Conservation (phyloP, 441 rosid genomes). For the Populus hybrid region DNA sequence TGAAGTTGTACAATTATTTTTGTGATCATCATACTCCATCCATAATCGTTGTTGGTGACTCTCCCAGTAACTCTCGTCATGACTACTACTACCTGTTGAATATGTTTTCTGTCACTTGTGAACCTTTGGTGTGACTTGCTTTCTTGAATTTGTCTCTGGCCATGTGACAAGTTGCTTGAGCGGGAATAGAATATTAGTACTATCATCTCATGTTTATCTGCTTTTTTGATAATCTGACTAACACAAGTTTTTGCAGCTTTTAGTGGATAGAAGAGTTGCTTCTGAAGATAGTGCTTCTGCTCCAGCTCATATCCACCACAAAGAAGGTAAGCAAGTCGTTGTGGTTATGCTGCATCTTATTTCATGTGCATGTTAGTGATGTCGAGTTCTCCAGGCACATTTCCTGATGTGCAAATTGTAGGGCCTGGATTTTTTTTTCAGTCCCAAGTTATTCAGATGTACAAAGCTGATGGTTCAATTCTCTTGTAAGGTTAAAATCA, state of each 20-base stretch:
- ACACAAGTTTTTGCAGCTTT: slow-evolving; percentile 37
- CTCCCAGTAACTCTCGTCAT: background rate
- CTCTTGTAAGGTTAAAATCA: background rate
- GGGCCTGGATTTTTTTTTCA: background rate
- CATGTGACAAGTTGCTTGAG: background rate
- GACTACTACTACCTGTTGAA: background rate
- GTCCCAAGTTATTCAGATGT: background rate
- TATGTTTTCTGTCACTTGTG: background rate
- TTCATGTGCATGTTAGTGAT: background rate
- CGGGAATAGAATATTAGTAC: background rate
- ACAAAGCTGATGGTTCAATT: background rate
- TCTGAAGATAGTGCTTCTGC: slow-evolving; percentile 34
- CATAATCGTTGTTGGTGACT: background rate
- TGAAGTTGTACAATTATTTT: background rate
- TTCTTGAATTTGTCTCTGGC: slow-evolving; percentile 6
- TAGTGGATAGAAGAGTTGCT: slow-evolving; percentile 42
- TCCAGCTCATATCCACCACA: slow-evolving; percentile 41
- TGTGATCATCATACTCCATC: background rate
- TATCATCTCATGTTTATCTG: background rate
- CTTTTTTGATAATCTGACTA: slow-evolving; percentile 10
- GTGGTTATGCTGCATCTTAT: background rate
- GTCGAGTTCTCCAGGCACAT: background rate
- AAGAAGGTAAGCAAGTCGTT: slow-evolving; percentile 37
- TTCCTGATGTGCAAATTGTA: background rate
- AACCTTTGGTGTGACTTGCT: background rate